These are phyloP conservation scores for Graphiopsis chlorocephala DNA, from an alignment of 2,329 filamentous ascomycete species.

Conservation along the genomic window DNA sequence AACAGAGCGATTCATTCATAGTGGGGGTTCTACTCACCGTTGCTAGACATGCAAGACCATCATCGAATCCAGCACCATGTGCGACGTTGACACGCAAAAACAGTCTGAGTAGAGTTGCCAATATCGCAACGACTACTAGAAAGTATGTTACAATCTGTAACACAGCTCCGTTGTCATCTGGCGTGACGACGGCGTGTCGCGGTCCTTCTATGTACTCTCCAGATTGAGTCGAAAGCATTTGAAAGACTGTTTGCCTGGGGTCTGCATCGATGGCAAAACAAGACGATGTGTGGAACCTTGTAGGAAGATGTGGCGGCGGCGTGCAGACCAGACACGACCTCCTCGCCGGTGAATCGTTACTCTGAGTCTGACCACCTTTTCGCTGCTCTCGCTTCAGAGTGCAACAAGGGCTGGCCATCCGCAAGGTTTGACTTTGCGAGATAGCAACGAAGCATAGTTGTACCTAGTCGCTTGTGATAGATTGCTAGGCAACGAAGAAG, in stretches of 20 bases:
- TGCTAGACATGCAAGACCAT: background rate
- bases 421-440: background rate
- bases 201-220: background rate
- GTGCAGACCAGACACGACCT: background rate
- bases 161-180: background rate
- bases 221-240: background rate
- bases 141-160: background rate
- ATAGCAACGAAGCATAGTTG: background rate
- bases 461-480: background rate
- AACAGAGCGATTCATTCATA: background rate
- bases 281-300: background rate
- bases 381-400: background rate
- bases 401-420: background rate
- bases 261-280: background rate
- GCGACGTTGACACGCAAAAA: background rate
- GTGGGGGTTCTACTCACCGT: background rate
- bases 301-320: background rate
- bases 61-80: background rate
- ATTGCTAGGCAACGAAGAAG: background rate
- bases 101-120: background rate
- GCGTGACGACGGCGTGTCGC: background rate
- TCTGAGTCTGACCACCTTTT: background rate
- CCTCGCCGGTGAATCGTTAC: background rate
- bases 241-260: background rate
- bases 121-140: background rate